Evolutionary conservation across 805 yeast genomes (phyloP).

Genomic region (Saturnispora quitensis): DNA sequence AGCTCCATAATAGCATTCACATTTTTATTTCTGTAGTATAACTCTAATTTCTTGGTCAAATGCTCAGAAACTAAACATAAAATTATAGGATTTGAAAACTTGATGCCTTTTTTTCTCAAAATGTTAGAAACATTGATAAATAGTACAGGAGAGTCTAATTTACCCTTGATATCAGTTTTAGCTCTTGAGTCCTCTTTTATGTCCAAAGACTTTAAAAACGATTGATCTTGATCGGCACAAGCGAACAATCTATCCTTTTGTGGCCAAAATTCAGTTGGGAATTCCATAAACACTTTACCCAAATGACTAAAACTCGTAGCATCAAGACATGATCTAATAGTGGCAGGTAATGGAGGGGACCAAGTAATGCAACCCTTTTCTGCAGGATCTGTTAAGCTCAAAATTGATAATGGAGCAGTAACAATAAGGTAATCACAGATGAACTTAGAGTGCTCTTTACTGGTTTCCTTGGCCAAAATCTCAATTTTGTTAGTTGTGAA

Average conservation of each 20-base stretch:
- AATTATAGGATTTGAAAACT: slow-evolving; percentile 30
- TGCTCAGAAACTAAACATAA: slow-evolving; percentile 42
- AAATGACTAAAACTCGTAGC: slow-evolving; percentile 32
- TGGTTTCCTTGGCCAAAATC: slow-evolving; percentile 13
- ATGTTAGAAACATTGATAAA: slow-evolving; percentile 24
- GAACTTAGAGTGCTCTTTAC: slow-evolving; percentile 11
- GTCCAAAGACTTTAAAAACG: slow-evolving; percentile 13
- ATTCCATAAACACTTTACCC: slow-evolving; percentile 41
- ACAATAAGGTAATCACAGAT: slow-evolving; percentile 35
- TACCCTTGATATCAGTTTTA: not conserved
- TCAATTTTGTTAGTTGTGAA: slow-evolving; percentile 13
- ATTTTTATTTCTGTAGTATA: slow-evolving; percentile 21
- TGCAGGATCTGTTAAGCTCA: slow-evolving; percentile 26
- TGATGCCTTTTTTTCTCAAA: slow-evolving; percentile 1
- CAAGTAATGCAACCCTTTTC: slow-evolving; percentile 26
- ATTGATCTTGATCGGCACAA: slow-evolving; percentile 23
- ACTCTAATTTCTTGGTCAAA: slow-evolving; percentile 39
- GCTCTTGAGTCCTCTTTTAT: not conserved
- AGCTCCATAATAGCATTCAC: slow-evolving; percentile 34
- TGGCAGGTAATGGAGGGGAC: slow-evolving; percentile 28
- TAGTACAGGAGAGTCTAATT: slow-evolving; percentile 21
- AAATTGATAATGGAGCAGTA: slow-evolving; percentile 42
- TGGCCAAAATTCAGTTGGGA: slow-evolving; percentile 40
- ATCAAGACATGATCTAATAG: slow-evolving; percentile 17
- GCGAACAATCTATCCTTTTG: slow-evolving; percentile 26